Base-by-base conservation (phyloP, 2,329 filamentous ascomycete genomes). In the Claviceps citrina region DNA sequence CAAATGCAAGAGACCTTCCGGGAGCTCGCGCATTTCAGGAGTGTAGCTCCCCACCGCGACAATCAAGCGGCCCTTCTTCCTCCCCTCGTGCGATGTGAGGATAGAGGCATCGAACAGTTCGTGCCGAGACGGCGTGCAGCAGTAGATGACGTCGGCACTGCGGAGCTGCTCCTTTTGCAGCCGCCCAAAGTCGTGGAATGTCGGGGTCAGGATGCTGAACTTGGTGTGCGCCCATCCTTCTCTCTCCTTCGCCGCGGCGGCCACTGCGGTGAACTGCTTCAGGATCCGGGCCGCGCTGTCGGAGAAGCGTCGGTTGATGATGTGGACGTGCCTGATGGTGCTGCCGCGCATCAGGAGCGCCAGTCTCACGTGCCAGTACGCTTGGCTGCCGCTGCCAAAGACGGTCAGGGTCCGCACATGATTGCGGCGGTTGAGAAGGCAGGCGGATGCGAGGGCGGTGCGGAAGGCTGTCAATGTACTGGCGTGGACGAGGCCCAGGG, bases 321-420 rank as follows among this genome's bases (percentile, higher is more conserved):
- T 79, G 60, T 89, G 80, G 36, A 95, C 72, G 43, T 81, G 75
- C 50, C 79, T 78, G 49, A 94, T 79, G 16, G 84, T 83, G 34
- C 63, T 40, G 2, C 75, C 75, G 18, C 71, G 80, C 37, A 91
- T 68, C 46, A 89, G 69, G 9, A 96, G 69, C 0, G 87, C 80
- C 4, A 96, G 71, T 1, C 86, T 79, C 32, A 93, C 76, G 56
- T 95, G 89, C 87, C 87, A 96, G 64, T 89, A 93, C 10, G 89
- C 89, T 63, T 95, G 87, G 49, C 81, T 77, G 34, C 89, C 89
- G 26, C 81, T 79, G 19, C 89, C 89, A 56, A 95, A 96, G 39
- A 93, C 80, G 12, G 81, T 78, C 9, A 95, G 55, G 12, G 78
- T 84, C 54, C 80, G 78, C 31, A 93, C 79, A 22, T 71, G 71